Evolutionary conservation across 2,329 filamentous ascomycete genomes (phyloP), one percentile per base, ranked within the genome.

Genomic region (Neofusicoccum ribis): DNA sequence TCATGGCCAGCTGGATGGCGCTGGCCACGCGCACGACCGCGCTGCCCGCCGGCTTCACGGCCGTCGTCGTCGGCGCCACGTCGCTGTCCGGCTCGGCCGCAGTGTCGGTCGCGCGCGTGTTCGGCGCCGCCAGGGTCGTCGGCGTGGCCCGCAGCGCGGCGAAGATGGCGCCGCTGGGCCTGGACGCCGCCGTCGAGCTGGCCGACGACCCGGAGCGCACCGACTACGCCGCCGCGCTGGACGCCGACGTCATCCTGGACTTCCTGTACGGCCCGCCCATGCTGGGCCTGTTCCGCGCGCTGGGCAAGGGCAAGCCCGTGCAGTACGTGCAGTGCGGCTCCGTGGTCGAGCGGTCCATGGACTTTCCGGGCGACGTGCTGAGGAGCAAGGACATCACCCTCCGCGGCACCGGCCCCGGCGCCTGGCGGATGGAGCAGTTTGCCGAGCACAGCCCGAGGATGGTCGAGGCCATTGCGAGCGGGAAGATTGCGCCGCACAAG

Each of bases 1-100:
- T 81, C 31, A 81, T 85, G 77, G 82, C 81, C 62, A 81, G 80
- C 46, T 88, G 85, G 85, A 85, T 88, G 84, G 85, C 84, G 4
- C 74, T 88, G 41, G 78, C 75, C 23, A 76, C 79, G 44, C 79
- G 85, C 5, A 80, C 80, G 0, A 68, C 66, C 4, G 68, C 74
- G 5, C 72, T 84, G 3, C 77, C 78, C 2, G 51, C 72, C 20
- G 73, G 76, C 5, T 86, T 84, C 70, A 81, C 78, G 3, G 81
- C 82, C 3, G 75, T 86, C 14, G 80, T 87, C 49, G 67, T 86
- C 14, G 85, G 85, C 0, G 85, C 79, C 0, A 86, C 85, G 0
- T 83, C 81, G 17, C 80, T 81, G 0, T 84, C 82, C 47, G 86
- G 85, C 0, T 76, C 78, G 3, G 72, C 85, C 0, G 85, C 85